Evolutionary conservation across 139 green algal species (phyloP).

Genomic region (Pleodorina starrii): DNA sequence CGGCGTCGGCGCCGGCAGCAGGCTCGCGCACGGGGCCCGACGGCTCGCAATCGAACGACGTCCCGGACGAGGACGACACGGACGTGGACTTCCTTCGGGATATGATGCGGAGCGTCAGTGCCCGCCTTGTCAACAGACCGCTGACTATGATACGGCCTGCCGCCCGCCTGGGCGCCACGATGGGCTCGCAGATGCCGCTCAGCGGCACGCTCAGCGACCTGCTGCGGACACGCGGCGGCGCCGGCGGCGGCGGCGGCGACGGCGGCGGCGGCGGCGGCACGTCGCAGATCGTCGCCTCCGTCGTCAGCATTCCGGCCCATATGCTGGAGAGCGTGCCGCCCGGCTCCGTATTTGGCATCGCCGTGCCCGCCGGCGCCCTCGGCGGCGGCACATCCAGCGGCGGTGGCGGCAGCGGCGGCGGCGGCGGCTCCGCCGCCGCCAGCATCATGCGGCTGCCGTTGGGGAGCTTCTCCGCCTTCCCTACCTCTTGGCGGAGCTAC

Average conservation of each 20-base stretch:
- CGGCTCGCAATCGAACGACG: no score
- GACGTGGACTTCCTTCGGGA: no score
- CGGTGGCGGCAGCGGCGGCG: background rate
- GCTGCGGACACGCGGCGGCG: background rate
- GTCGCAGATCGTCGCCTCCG: background rate
- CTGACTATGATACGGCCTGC: no score
- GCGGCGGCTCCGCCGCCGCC: background rate
- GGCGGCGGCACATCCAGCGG: background rate
- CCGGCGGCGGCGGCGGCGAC: background rate
- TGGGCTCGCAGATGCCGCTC: no score
- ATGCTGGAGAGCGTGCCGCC: background rate
- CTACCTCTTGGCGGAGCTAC: slow-evolving; percentile 33
- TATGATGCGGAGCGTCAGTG: no score
- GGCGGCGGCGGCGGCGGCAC: background rate
- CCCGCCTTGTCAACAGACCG: no score
- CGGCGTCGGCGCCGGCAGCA: no score
- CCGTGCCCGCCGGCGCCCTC: background rate
- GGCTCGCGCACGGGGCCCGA: no score
- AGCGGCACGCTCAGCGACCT: background rate
- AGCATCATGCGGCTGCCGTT: background rate
- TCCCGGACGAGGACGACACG: no score
- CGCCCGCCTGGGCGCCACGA: no score
- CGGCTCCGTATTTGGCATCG: slow-evolving; percentile 13
- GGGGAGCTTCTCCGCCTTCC: background rate
- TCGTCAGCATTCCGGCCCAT: background rate